Evolutionary conservation across 129 eudicot species (phyloP).

Genomic region (Helichrysum umbraculigerum): DNA sequence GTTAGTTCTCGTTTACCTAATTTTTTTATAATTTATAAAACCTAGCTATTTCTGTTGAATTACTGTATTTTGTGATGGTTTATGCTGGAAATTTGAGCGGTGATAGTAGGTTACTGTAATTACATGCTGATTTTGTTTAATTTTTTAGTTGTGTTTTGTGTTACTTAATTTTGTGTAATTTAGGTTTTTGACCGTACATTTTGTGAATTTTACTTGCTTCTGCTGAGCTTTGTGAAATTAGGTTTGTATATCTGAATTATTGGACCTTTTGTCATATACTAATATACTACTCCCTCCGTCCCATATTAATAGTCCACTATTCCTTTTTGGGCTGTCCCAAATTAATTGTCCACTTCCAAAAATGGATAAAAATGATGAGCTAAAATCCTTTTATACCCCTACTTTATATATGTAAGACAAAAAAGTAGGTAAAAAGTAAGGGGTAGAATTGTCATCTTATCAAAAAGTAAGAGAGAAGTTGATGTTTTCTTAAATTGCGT

Average conservation of each 20-base stretch:
- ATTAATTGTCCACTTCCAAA: too few species aligned
- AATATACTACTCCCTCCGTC: too few species aligned
- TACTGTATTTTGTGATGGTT: background rate
- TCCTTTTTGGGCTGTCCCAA: too few species aligned
- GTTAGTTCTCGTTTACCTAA: slow-evolving; percentile 38
- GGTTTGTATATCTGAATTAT: background rate
- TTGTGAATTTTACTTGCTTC: background rate
- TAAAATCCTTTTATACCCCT: too few species aligned
- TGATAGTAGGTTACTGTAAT: background rate
- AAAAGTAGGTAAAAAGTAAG: too few species aligned
- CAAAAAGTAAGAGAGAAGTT: too few species aligned
- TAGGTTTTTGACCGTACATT: slow-evolving; percentile 18
- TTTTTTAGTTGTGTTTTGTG: background rate
- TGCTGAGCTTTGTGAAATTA: slow-evolving; percentile 1
- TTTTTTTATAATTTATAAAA: slow-evolving; percentile 4
- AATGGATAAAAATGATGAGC: too few species aligned
- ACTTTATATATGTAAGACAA: too few species aligned
- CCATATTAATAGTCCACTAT: too few species aligned
- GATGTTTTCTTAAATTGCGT: too few species aligned
- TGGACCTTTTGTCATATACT: background rate
- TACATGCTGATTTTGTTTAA: background rate
- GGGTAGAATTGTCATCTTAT: too few species aligned
- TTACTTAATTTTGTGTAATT: background rate
- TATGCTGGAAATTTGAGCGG: slow-evolving; percentile 17
- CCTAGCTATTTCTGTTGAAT: slow-evolving; percentile 7